phyloP scores from a whole-genome alignment of 306 rosid species.

The Myrica gale region DNA sequence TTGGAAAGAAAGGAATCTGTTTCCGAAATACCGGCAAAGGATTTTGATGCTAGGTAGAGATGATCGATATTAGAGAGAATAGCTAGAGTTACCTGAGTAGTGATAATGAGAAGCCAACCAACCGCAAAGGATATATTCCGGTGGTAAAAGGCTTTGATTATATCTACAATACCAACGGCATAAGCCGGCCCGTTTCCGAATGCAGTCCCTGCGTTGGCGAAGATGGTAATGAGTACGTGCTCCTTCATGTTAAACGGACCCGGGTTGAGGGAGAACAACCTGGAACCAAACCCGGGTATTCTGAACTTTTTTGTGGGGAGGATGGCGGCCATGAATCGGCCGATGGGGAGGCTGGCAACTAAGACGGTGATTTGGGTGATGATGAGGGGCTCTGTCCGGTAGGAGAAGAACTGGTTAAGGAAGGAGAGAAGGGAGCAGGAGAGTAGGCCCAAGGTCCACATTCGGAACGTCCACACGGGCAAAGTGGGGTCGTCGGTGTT shows the following conservation, averaged over 20 bases:
- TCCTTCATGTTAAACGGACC: conserved; percentile 81
- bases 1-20: background rate
- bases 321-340: conserved; percentile 58
- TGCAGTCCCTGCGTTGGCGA: conserved; percentile 70
- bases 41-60: too few species aligned
- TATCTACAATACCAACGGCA: conserved; percentile 52
- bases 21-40: background rate
- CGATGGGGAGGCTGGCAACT: conserved; percentile 64
- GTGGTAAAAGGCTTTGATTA: conserved; percentile 60
- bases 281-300: conserved; percentile 44
- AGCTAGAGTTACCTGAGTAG: conserved; percentile 49
- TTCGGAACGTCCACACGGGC: conserved; percentile 85
- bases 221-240: conserved; percentile 73
- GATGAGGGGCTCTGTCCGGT: conserved; percentile 61
- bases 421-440: conserved; percentile 62
- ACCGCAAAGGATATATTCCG: conserved; percentile 52
- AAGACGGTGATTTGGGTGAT: conserved; percentile 57
- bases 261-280: conserved; percentile 41
- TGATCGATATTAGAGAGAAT: too few species aligned
- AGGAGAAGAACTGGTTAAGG: conserved; percentile 76
- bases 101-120: conserved; percentile 65
- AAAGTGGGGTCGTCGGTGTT: conserved; percentile 59
- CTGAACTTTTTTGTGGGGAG: conserved; percentile 42
- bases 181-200: conserved; percentile 73
- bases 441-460: conserved; percentile 69